These are phyloP conservation scores for Dicorynia guianensis DNA, from an alignment of 306 rosid genomes.

Conservation along the genomic window DNA sequence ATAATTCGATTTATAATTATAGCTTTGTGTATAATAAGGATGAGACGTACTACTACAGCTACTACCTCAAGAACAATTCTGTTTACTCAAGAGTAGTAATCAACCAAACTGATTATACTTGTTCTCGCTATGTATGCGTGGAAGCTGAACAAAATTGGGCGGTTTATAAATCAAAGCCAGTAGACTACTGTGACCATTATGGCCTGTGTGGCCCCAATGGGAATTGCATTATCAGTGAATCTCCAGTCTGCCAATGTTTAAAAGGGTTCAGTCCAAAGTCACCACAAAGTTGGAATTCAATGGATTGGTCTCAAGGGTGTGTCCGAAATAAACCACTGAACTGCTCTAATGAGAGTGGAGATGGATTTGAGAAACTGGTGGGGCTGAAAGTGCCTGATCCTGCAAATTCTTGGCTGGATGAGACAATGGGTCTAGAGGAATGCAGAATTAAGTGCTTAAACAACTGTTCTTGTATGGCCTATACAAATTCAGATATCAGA, in stretches of 20 bases:
- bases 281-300: not conserved
- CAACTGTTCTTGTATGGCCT: constrained; percentile 23
- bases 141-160: not conserved
- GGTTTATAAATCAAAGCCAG: not conserved
- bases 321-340: no score
- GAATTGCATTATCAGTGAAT: not conserved
- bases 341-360: not conserved
- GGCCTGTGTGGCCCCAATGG: constrained; percentile 7
- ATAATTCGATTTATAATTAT: not conserved
- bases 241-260: constrained; percentile 2
- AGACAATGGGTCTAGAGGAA: no score
- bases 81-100: not conserved
- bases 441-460: no score
- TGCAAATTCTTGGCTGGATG: no score
- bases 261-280: constrained; percentile 12
- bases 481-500: constrained; percentile 1
- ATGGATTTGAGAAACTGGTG: not conserved
- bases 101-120: not conserved
- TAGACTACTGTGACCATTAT: not conserved
- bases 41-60: not conserved
- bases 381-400: not conserved
- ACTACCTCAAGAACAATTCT: not conserved
- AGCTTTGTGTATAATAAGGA: not conserved
- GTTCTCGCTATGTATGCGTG: constrained; percentile 7
- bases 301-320: not conserved